These are phyloP conservation scores for Leishmania lainsoni DNA, from an alignment of 208 protist species.

Conservation along the genomic window DNA sequence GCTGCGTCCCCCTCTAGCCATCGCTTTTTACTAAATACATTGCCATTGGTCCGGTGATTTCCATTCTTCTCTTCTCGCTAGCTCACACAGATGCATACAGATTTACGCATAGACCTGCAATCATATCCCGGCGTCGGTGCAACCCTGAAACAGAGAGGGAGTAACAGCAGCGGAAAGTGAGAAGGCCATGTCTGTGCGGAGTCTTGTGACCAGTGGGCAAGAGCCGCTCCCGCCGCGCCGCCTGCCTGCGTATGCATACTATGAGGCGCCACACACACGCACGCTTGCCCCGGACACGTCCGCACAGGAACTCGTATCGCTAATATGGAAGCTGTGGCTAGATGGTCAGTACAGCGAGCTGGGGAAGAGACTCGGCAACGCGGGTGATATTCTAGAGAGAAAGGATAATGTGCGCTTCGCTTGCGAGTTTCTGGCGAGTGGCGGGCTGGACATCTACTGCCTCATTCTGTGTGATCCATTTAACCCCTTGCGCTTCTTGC, in stretches of 20 bases:
- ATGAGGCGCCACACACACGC: not conserved
- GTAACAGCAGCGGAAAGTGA: slow-evolving; percentile 1
- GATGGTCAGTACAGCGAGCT: slow-evolving; percentile 29
- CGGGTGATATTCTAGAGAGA: slow-evolving; percentile 49
- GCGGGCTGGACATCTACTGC: slow-evolving; percentile 74
- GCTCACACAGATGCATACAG: not conserved
- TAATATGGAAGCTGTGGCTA: slow-evolving; percentile 31
- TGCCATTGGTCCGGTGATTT: not conserved
- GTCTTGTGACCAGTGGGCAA: slow-evolving; percentile 19
- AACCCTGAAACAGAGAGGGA: not conserved
- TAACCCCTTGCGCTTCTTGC: slow-evolving; percentile 23
- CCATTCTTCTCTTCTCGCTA: not conserved
- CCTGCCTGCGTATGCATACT: slow-evolving; percentile 15
- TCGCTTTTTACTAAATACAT: not conserved
- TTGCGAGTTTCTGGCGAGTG: slow-evolving; percentile 59
- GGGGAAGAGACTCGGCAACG: slow-evolving; percentile 17
- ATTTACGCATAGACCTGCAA: not conserved
- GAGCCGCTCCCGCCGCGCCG: slow-evolving; percentile 33
- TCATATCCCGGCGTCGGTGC: not conserved
- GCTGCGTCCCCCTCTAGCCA: too few relatives aligned
- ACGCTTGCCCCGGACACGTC: not conserved
- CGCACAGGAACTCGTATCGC: slow-evolving; percentile 1
- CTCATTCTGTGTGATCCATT: slow-evolving; percentile 63
- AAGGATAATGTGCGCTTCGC: slow-evolving; percentile 46
- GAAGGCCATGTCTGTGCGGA: slow-evolving; percentile 9